Evolutionary conservation across 768 basidiomycete genomes (phyloP), one percentile per base, ranked within the genome.

Genomic region (Podaxis sp.): DNA sequence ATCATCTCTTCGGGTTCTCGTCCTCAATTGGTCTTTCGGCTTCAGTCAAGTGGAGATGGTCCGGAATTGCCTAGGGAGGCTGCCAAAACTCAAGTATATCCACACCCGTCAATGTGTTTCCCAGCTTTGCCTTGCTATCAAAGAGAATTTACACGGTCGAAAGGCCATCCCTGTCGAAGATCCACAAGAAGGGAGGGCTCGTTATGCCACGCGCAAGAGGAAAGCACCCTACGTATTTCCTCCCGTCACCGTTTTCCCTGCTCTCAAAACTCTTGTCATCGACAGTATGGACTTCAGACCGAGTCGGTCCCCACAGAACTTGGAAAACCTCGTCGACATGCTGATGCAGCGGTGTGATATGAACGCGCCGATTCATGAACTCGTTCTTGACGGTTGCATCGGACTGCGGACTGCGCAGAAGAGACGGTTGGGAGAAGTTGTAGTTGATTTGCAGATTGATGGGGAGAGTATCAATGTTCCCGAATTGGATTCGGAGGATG

Each of bases 381-480:
- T 62, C 12, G 13, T 55, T 12, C 22, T 62, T 15, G 53, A 55
- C 1, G n/a, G 26, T 1, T 55, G 60, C 46, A 11, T 8, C 2
- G 53, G 60, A n/a, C n/a, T 62, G 6, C 22, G 60, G 17, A 15
- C n/a, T 4, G 20, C 40, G 41, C 60, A 55, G 28, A 36, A 46
- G 33, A 41, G 54, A 36, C 44, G 11, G 28, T 48, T 62, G 28
- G 60, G 40, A 46, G 53, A 56, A 20, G 22, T 62, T 36, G 60
- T 62, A 10, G 46, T 55, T 55, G 52, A 62, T 20, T 36, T 62
- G n/a, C 4, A 36, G 52, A n/a, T 62, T 46, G 53, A 62, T 44
- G 41, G 41, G 30, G 60, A 62, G 17, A 8, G 1, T 13, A 26
- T 62, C 17, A 20, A 55, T 55, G 30, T 62, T 4, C 3, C 26